Base-by-base conservation (phyloP, 345 rosid genomes). In the Citrus inodora region DNA sequence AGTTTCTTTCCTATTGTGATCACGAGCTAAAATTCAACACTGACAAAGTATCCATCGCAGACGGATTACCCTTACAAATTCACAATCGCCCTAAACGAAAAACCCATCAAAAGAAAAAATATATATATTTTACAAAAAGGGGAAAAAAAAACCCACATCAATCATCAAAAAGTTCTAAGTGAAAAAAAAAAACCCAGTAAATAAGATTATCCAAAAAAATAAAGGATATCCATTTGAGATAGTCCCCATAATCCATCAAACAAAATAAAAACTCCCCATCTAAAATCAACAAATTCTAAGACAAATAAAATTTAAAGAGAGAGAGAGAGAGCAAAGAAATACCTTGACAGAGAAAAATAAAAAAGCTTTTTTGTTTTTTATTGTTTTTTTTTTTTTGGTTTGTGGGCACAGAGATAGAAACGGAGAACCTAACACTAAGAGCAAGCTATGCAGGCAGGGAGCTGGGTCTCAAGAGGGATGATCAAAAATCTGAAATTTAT, bases 251-350 rank as follows among this genome's bases (percentile, higher is more conserved):
- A 53, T 21, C 9, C 30, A 48, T 66, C 32, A 40, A 60, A 60
- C 22, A 37, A 17, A 35, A 73, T 16, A 22, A 58, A 59, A 59
- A 37, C 10, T 16, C 40, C 55, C 56, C 14, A 27, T 70, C 53
- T 59, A 40, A 75, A 55, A 51, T 22, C 21, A 61, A 42, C 51
- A 68, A 27, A 81, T 40, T 40, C 19, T 38, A 28, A 37, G 60
- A 48, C 63, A 75, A 70, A 56, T 28, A 53, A 48, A 70, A 69
- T 35, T 40, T n/a, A 79, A 33, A 17, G 6, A 62, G 37, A 9
- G 71, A 30, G 78, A n/a, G 76, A 80, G 69, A 75, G 69, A 70
- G 75, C 78, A 62, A 80, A 76, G 79, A 73, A n/a, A 77, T 46
- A 78, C 71, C 77, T 32, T 63, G 69, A 51, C 75, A 48, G 46